phyloP scores from a whole-genome alignment of 352 stramenopile species.

The Elongisporangium anandrum region DNA sequence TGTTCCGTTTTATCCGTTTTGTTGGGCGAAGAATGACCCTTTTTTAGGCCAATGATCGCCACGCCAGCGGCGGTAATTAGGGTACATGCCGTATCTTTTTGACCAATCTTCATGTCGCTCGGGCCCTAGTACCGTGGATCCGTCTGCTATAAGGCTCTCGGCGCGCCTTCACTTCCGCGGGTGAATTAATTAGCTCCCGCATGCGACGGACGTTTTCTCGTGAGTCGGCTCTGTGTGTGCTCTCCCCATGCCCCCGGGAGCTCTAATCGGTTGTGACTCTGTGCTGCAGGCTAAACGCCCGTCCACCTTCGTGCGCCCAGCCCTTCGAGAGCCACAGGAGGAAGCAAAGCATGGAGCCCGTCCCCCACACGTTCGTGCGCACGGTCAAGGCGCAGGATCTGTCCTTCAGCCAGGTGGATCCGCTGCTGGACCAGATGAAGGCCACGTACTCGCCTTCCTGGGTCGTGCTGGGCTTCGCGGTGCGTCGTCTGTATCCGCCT shows the following conservation, averaged over 20 bases:
- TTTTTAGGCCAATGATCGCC: background rate
- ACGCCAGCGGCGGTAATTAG: background rate
- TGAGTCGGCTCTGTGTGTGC: background rate
- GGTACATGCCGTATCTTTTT: background rate
- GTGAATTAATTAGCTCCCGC: background rate
- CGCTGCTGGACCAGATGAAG: slow-evolving; percentile 64
- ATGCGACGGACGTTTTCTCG: background rate
- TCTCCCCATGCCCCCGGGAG: too few species aligned
- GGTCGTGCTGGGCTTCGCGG: slow-evolving; percentile 73
- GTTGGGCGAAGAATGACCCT: background rate
- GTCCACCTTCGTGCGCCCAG: background rate
- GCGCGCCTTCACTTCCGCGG: background rate
- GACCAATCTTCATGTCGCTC: background rate
- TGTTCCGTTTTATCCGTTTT: background rate
- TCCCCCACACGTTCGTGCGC: slow-evolving; percentile 79
- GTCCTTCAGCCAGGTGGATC: slow-evolving; percentile 73
- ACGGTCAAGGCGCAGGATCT: slow-evolving; percentile 79
- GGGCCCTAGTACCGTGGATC: background rate
- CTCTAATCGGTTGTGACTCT: background rate
- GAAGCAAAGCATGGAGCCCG: slow-evolving; percentile 23
- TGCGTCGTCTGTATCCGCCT: slow-evolving; percentile 32
- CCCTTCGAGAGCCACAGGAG: background rate
- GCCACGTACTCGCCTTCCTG: slow-evolving; percentile 59
- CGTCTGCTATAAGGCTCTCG: background rate
- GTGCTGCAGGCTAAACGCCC: background rate